Conservation (phyloP, 768 basidiomycete genomes). For the Tubosaeta sp. region DNA sequence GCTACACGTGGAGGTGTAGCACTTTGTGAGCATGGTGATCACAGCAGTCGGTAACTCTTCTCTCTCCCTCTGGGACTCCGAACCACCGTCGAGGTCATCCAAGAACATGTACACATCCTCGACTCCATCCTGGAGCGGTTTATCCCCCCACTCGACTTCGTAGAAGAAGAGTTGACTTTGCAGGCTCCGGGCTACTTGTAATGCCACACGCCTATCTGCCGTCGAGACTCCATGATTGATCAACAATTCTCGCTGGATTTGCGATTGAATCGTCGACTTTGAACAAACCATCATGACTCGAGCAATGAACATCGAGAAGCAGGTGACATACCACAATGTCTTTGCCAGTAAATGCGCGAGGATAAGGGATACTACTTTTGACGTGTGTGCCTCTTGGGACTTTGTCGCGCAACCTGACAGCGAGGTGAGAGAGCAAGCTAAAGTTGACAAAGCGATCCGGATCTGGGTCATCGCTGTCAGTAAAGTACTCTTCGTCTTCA, state of each 20-base stretch:
- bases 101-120: constrained; percentile 94
- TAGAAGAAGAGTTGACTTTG: constrained; percentile 94
- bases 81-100: constrained; percentile 69
- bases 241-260: constrained; percentile 80
- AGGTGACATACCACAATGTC: constrained; percentile 79
- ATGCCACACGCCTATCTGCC: constrained; percentile 75
- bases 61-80: constrained; percentile 55
- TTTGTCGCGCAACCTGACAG: constrained; percentile 84
- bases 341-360: constrained; percentile 87
- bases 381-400: constrained; percentile 84
- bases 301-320: background rate
- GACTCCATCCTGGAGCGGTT: constrained; percentile 77
- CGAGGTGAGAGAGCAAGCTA: constrained; percentile 81
- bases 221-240: constrained; percentile 70
- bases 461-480: constrained; percentile 58
- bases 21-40: constrained; percentile 83
- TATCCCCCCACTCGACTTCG: constrained; percentile 93
- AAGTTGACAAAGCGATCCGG: constrained; percentile 83
- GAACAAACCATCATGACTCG: constrained; percentile 5
- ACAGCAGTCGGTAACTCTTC: constrained; percentile 86
- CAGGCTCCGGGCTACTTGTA: constrained; percentile 85
- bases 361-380: constrained; percentile 91
- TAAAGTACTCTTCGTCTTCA: constrained; percentile 30
- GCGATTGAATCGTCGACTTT: constrained; percentile 83
- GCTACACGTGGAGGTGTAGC: constrained; percentile 83